Conservation (phyloP, 139 green algal species). For the Ettlia oleoabundans region DNA sequence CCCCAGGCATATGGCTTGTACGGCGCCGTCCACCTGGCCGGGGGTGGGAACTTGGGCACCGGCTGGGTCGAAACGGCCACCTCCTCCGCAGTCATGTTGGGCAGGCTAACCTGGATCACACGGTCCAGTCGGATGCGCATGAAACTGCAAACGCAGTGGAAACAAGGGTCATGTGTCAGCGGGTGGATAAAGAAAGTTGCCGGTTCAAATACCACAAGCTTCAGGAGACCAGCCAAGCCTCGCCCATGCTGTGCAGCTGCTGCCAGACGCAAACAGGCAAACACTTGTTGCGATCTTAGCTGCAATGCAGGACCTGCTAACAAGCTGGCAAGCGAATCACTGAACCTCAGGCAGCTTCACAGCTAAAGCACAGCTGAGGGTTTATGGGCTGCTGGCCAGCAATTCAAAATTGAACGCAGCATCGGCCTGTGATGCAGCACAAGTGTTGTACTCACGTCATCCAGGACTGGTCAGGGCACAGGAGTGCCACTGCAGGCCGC, state of each 20-base stretch:
- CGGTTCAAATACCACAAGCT: too few relatives aligned
- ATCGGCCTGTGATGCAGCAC: background rate
- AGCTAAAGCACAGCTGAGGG: too few relatives aligned
- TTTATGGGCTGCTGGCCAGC: too few relatives aligned
- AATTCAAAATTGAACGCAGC: background rate
- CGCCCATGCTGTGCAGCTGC: too few relatives aligned
- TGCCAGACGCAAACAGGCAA: too few relatives aligned
- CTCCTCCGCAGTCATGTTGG: slow-evolving; percentile 57
- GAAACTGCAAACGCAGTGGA: slow-evolving; percentile 67
- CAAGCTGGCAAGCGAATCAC: too few relatives aligned
- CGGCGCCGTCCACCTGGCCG: slow-evolving; percentile 82
- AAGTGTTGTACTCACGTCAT: slow-evolving; percentile 76
- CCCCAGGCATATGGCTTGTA: slow-evolving; percentile 78
- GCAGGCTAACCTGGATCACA: slow-evolving; percentile 81
- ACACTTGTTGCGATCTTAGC: too few relatives aligned
- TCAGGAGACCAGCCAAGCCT: too few relatives aligned
- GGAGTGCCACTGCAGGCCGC: slow-evolving; percentile 79
- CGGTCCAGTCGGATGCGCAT: slow-evolving; percentile 94
- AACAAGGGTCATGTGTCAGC: background rate
- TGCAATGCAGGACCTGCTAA: too few relatives aligned
- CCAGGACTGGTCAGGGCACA: slow-evolving; percentile 89
- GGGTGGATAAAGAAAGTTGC: too few relatives aligned
- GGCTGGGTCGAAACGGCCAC: slow-evolving; percentile 55
- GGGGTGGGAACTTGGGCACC: slow-evolving; percentile 73
- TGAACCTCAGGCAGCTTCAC: too few relatives aligned